Evolutionary conservation across 2,329 filamentous ascomycete species (phyloP).

Genomic region (Talaromyces sp.): DNA sequence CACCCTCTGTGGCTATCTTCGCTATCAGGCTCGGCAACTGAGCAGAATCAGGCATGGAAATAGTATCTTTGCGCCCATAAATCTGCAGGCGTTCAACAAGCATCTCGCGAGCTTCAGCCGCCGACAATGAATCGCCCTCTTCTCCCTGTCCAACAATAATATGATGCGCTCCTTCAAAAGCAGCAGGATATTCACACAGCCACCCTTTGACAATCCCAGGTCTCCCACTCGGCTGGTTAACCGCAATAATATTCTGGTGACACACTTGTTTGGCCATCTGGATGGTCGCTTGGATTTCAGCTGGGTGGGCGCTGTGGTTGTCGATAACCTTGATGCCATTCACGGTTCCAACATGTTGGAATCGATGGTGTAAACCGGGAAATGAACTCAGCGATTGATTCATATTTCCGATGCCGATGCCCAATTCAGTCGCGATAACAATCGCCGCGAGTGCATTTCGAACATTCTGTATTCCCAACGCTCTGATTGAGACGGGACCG

Average conservation of each 20-base stretch:
- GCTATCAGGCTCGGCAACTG: background rate
- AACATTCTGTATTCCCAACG: background rate
- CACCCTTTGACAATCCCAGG: background rate
- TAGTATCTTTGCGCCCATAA: background rate
- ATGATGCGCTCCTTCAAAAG: background rate
- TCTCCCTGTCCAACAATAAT: background rate
- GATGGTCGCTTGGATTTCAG: background rate
- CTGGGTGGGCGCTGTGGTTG: background rate
- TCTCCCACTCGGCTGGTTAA: background rate
- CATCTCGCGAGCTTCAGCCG: background rate
- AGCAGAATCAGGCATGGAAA: background rate
- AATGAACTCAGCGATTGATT: background rate
- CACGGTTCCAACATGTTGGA: background rate
- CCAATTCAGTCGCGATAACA: background rate
- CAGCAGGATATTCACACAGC: background rate
- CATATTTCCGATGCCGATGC: background rate
- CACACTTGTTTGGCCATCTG: background rate
- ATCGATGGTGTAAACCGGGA: background rate
- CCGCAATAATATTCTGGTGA: background rate
- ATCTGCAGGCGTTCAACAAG: background rate
- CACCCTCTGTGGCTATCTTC: background rate
- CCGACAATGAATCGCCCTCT: background rate
- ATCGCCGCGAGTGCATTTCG: background rate
- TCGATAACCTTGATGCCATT: background rate
- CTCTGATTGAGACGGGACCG: background rate